Evolutionary conservation across 2,329 filamentous ascomycete species (phyloP), one percentile per base, ranked within the genome.

Genomic region (Apiospora rasikravindrae): DNA sequence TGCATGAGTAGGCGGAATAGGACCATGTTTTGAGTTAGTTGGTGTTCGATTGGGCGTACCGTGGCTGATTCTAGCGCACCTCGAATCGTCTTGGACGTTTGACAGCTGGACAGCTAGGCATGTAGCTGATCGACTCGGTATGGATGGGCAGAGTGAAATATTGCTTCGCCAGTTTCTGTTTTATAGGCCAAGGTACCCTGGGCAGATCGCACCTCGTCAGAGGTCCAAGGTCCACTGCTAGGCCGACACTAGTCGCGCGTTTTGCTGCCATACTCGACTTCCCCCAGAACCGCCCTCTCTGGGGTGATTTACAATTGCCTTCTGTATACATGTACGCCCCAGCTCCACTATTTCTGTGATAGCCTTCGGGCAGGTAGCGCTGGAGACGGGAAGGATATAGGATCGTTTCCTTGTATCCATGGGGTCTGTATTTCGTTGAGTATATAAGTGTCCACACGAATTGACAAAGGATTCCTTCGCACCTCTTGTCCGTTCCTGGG

Each of bases 181-280:
- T 11, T 33, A 10, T 61, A 61, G 53, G 53, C 10, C 26, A 33
- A 57, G 26, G 26, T 40, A 40, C 29, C 33, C 29, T 40, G 33
- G 33, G 57, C 33, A 64, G 33, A 64, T 64, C 57, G 57, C 40
- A 22, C 33, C 33, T 64, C 57, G 13, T 61, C 7, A 61, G 37
- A 64, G 33, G 45, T 37, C 33, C n/a, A n/a, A n/a, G 33, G 5
- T 37, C 33, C 33, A 37, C 33, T 61, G n/a, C 57, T 64, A 64
- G 57, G 24, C 57, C 57, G 57, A 40, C 33, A 40, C 57, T 64
- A 64, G 57, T 64, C 57, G 57, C 57, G 57, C 57, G 19, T 64
- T 64, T 64, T 64, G 57, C 57, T 64, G 57, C 57, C 57, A 64
- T 33, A 37, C 57, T 6, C 19, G 19, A 64, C 57, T 16, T 14